Evolutionary conservation across 371 early-diverging fungal genomes (phyloP).

Genomic region (Nosema granulosis): DNA sequence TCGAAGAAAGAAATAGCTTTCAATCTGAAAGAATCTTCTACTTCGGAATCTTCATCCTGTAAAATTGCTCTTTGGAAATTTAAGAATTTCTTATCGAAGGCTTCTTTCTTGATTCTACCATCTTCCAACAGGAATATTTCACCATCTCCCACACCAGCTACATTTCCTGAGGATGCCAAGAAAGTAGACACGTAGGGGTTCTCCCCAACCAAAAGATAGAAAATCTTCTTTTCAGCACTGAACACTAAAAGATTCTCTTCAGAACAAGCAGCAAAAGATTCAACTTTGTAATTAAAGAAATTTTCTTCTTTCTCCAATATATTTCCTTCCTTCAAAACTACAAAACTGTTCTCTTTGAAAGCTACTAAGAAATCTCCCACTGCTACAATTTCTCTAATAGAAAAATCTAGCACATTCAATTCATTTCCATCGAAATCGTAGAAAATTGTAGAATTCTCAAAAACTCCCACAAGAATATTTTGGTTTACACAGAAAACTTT

Average conservation of each 20-base stretch:
- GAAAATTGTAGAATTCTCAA: slow-evolving; percentile 2
- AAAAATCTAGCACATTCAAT: slow-evolving; percentile 4
- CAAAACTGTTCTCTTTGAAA: slow-evolving; percentile 10
- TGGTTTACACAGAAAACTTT: slow-evolving; percentile 3
- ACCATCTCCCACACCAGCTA: slow-evolving; percentile 51
- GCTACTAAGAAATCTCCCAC: slow-evolving; percentile 31
- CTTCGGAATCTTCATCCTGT: slow-evolving; percentile 19
- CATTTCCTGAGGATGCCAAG: slow-evolving; percentile 2
- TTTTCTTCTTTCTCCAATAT: no score
- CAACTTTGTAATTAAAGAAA: not conserved
- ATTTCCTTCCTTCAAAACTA: slow-evolving; percentile 18
- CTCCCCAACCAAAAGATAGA: slow-evolving; percentile 52
- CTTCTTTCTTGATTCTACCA: slow-evolving; percentile 11
- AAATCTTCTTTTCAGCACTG: slow-evolving; percentile 25
- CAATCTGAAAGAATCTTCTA: slow-evolving; percentile 26
- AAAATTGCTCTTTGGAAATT: slow-evolving; percentile 53
- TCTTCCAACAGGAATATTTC: slow-evolving; percentile 41
- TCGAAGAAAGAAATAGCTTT: slow-evolving; percentile 61
- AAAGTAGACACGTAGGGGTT: slow-evolving; percentile 29
- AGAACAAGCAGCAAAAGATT: not conserved
- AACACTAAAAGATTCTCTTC: slow-evolving; percentile 46
- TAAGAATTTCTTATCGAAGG: slow-evolving; percentile 51
- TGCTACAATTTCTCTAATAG: not conserved
- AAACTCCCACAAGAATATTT: not conserved
- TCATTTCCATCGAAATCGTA: slow-evolving; percentile 8